Base-by-base conservation (phyloP, 164 flowering plant species). In the Saururus chinensis region DNA sequence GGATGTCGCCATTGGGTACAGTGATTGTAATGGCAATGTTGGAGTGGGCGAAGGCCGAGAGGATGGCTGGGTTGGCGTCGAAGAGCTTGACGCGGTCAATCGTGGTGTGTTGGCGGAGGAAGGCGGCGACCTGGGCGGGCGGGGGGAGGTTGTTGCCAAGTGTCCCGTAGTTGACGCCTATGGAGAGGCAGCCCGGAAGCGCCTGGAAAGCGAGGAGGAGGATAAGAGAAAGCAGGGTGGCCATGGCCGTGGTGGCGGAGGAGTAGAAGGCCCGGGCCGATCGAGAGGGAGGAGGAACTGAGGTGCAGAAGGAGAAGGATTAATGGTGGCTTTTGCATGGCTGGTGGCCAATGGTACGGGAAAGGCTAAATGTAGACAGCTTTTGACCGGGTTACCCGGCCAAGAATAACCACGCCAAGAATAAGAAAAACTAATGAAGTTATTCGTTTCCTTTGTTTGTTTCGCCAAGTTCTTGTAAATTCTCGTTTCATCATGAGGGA, bases 121-220 rank as follows among this genome's bases (percentile, higher is more conserved):
- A 92, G 24, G 73, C 62, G 8, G 92, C 98, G 19, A 92, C 98
- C 56, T 78, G 77, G 19, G 82, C 13, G 0, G 98, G 95, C 1
- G 92, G 78, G 0, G 92, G 97, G 61, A 92, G 98, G 84, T 89
- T 82, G 82, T 86, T 62, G 25, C 67, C 97, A 7, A 84, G 62
- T 19, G 92, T 85, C 59, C 98, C 98, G 65, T 92, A 89, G 88
- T 92, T 92, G 22, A 89, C 92, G 6, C 98, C 98, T 68, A 92
- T 77, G 60, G 91, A 67, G 62, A 61, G 20, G 8, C 55, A 71
- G 23, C 74, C 30, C 53, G 75, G 20, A 62, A 66, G 21, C 62
- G 60, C 25, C 41, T 61, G 70, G 67, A 76, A 63, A 72, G 65
- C 53, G 59, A 59, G 40, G 13, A 58, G 23, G 40, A 60, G 9